Conservation (phyloP, 495 filamentous ascomycete genomes). For the Chaetomium fimeti region DNA sequence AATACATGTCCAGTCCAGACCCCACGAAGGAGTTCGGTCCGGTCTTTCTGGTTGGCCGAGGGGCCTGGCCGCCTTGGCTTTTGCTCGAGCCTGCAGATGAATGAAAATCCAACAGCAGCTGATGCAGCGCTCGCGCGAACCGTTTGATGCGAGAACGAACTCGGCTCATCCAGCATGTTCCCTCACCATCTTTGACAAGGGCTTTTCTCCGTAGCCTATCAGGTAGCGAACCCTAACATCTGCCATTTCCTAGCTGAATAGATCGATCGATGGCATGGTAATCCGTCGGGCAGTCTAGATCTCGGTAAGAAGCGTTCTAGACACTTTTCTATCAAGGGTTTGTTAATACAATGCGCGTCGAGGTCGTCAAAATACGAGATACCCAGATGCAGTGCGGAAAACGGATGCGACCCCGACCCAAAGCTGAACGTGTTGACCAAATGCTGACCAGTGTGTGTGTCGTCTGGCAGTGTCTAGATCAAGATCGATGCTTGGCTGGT, state of each 20-base stretch:
- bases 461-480: too few species aligned
- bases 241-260: neutral
- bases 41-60: neutral
- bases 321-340: too few species aligned
- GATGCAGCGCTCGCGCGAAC: neutral
- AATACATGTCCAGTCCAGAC: neutral
- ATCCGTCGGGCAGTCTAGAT: neutral
- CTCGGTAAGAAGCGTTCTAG: neutral
- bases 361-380: constrained; percentile 3
- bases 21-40: neutral
- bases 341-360: neutral
- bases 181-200: neutral
- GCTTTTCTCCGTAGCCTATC: neutral
- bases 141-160: constrained; percentile 8
- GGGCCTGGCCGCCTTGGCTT: constrained; percentile 10
- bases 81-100: constrained; percentile 7
- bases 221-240: neutral
- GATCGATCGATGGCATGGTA: too few species aligned
- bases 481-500: neutral
- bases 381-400: neutral
- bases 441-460: neutral
- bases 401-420: neutral
- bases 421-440: too few species aligned
- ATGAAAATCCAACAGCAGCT: neutral
- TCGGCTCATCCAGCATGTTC: constrained; percentile 3